Evolutionary conservation across 129 eudicot genomes (phyloP), one percentile per base, ranked within the genome.

Genomic region (Pulicaria dysenterica): DNA sequence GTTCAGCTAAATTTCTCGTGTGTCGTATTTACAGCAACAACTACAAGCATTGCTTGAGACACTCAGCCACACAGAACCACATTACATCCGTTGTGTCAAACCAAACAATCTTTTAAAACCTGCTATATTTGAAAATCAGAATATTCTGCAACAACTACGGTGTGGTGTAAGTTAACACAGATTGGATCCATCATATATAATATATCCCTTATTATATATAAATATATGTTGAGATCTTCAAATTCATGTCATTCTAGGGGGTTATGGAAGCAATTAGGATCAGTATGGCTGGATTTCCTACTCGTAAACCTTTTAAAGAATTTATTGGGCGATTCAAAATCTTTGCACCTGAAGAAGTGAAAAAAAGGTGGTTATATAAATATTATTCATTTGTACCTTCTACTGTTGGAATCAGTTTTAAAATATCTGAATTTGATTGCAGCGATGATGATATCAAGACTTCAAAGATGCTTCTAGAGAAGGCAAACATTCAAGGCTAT

Each of bases 241-340:
- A 39, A 42, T 48, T 70, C 44, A 49, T 65, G 47, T 70, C 55
- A 54, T 75, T 71, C 46, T 68, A 94, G 98, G 98, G 98, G 37
- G 97, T 94, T 49, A 77, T 94, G 95, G 98, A 94, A 80, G 98
- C 98, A 15, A 94, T 94, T 62, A 81, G 98, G 82, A 94, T 94
- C 58, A 94, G 98, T 79, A 82, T 88, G 75, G 97, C 98, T 62
- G 98, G 98, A 64, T 94, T 76, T 84, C 98, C 98, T 64, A 94
- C 98, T 9, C 83, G 96, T 67, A 94, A 82, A 77, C 67, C 92
- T 14, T 94, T 94, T 73, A 77, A 76, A 34, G 98, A 94, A 76
- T 94, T 94, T 76, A 58, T 81, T 57, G 48, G 66, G 40, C 96
- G 98, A 61, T 90, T 86, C 70, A 64, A 77, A 43, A 76, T 94